Conservation (phyloP, 2,329 filamentous ascomycete species). For the Fusarium heterosporum region DNA sequence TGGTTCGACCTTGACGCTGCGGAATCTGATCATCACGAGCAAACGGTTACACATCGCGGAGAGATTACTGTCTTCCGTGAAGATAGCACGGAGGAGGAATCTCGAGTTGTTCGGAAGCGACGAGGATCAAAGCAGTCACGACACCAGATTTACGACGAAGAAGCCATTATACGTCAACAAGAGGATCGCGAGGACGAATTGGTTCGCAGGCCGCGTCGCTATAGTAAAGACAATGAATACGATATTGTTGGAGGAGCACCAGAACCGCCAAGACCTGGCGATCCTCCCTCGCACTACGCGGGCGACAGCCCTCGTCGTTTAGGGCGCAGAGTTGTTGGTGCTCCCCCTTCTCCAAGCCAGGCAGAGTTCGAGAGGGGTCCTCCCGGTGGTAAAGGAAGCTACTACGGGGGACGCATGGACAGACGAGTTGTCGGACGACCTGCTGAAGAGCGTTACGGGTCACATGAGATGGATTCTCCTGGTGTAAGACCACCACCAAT, state of each 20-base stretch:
- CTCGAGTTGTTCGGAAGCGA: constrained; percentile 37
- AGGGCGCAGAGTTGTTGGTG: constrained; percentile 42
- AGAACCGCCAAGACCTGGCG: constrained; percentile 60
- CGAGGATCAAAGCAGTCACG: constrained; percentile 44
- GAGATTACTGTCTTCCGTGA: constrained; percentile 42
- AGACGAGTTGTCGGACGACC: constrained; percentile 64
- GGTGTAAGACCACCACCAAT: constrained; percentile 50
- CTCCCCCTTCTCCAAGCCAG: constrained; percentile 41
- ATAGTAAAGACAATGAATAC: constrained; percentile 57
- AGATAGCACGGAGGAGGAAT: constrained; percentile 49
- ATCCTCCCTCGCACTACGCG: constrained; percentile 66
- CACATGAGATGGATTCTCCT: constrained; percentile 25
- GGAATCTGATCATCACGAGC: constrained; percentile 66
- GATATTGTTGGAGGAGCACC: constrained; percentile 50
- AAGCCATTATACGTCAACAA: constrained; percentile 58
- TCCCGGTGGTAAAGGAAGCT: constrained; percentile 52
- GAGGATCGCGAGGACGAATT: constrained; percentile 60
- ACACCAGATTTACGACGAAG: constrained; percentile 58
- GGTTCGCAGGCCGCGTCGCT: constrained; percentile 43
- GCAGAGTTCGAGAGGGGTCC: constrained; percentile 42
- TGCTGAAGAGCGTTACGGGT: constrained; percentile 55
- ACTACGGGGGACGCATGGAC: constrained; percentile 61
- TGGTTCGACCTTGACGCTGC: constrained; percentile 76
- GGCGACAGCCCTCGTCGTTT: constrained; percentile 67
- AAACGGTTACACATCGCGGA: constrained; percentile 61